Evolutionary conservation across 78 protist species (phyloP).

Genomic region (Chrysochromulina parva): DNA sequence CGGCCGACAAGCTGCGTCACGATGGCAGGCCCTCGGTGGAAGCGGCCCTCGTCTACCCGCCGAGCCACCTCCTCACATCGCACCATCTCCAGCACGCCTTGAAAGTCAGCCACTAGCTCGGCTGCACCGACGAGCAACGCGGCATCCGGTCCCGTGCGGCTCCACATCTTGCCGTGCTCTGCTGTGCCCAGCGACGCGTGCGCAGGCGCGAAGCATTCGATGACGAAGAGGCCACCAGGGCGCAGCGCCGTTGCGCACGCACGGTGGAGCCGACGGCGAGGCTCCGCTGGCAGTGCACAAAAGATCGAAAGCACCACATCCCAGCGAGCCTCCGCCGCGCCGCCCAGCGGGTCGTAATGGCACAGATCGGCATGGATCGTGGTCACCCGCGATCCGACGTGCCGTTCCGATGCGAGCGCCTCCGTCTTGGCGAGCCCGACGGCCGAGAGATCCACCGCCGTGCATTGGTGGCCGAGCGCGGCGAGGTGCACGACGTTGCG

Average conservation of each 20-base stretch:
- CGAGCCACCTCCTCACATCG: neutral
- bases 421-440: neutral
- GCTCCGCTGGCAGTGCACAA: neutral
- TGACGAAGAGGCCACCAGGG: neutral
- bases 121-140: no score
- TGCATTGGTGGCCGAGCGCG: neutral
- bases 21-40: neutral
- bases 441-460: neutral
- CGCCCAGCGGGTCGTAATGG: neutral
- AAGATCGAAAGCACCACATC: neutral
- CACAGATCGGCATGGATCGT: neutral
- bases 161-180: no score
- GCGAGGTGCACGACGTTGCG: neutral
- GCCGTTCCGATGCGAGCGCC: neutral
- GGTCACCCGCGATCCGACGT: neutral
- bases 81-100: neutral
- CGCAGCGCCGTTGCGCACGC: neutral
- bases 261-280: neutral
- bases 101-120: neutral
- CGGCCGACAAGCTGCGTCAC: neutral
- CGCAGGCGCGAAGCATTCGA: neutral
- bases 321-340: neutral
- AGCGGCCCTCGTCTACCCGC: neutral
- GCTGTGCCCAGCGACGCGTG: neutral
- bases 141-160: neutral